Conservation (phyloP, 2,329 filamentous ascomycete genomes). For the Drechslerella dactyloides region DNA sequence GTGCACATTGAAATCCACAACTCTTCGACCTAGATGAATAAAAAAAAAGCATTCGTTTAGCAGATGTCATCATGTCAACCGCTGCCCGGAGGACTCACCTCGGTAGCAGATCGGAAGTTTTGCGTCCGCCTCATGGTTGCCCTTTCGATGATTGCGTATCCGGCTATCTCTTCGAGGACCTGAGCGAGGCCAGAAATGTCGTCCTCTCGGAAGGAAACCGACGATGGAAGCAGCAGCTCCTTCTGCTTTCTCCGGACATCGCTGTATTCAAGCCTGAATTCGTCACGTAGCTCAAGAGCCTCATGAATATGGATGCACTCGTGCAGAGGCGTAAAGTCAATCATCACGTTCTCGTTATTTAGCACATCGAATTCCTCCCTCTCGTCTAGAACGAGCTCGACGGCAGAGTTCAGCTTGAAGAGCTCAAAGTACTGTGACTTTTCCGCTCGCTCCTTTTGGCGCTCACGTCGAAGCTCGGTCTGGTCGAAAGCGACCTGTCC, state of each 20-base stretch:
- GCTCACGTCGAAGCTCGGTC: slow-evolving; percentile 81
- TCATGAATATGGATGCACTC: slow-evolving; percentile 97
- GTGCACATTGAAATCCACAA: slow-evolving; percentile 98
- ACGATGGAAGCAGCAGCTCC: slow-evolving; percentile 79
- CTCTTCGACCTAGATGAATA: slow-evolving; percentile 76
- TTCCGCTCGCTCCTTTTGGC: slow-evolving; percentile 82
- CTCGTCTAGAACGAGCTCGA: slow-evolving; percentile 94
- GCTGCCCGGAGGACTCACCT: slow-evolving; percentile 66
- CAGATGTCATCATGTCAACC: not conserved
- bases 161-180: slow-evolving; percentile 88
- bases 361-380: slow-evolving; percentile 93
- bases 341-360: slow-evolving; percentile 91
- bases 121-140: slow-evolving; percentile 87
- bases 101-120: slow-evolving; percentile 78
- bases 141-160: slow-evolving; percentile 95
- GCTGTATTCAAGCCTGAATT: slow-evolving; percentile 89
- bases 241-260: slow-evolving; percentile 89
- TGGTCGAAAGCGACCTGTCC: slow-evolving; percentile 97
- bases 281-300: slow-evolving; percentile 87
- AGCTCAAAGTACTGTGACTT: slow-evolving; percentile 71
- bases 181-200: slow-evolving; percentile 79
- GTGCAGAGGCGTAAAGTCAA: slow-evolving; percentile 92
- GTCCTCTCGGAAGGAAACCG: slow-evolving; percentile 78
- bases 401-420: slow-evolving; percentile 95
- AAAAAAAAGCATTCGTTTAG: not conserved